phyloP scores from a whole-genome alignment of 176 grass and related monocot species.

The Avena atlantica region DNA sequence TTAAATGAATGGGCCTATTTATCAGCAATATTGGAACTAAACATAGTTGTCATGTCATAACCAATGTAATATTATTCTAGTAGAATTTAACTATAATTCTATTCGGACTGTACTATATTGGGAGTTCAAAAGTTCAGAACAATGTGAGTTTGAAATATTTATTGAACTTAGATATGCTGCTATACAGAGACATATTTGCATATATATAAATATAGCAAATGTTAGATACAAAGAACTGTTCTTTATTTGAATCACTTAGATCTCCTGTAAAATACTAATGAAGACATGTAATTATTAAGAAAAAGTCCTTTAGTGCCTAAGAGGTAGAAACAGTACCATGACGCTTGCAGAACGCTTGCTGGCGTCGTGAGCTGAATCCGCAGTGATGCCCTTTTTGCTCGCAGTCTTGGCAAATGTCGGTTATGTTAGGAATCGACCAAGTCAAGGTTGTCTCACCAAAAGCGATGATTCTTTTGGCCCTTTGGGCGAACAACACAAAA shows the following conservation, averaged over 20 bases:
- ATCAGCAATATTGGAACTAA: background rate
- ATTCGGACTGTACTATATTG: background rate
- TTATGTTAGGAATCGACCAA: constrained; percentile 35
- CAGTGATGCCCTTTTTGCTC: constrained; percentile 6
- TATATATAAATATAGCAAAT: background rate
- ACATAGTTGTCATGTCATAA: background rate
- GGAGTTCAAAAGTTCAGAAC: background rate
- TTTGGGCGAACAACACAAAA: background rate
- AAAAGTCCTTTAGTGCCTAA: background rate
- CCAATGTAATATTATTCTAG: background rate
- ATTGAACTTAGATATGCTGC: background rate
- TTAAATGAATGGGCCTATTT: background rate
- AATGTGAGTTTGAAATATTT: background rate
- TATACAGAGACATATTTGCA: background rate
- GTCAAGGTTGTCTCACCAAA: constrained; percentile 31
- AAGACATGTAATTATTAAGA: background rate
- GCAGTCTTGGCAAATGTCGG: constrained; percentile 15
- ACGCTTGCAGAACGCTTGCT: constrained; percentile 41
- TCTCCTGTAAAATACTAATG: background rate
- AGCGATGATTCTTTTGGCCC: background rate
- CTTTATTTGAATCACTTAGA: background rate
- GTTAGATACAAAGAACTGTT: background rate
- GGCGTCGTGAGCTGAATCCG: constrained; percentile 26
- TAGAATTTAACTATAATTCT: background rate
- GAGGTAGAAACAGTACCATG: constrained; percentile 38